Evolutionary conservation across 2,329 filamentous ascomycete genomes (phyloP).

Genomic region (Xylaria multiplex): DNA sequence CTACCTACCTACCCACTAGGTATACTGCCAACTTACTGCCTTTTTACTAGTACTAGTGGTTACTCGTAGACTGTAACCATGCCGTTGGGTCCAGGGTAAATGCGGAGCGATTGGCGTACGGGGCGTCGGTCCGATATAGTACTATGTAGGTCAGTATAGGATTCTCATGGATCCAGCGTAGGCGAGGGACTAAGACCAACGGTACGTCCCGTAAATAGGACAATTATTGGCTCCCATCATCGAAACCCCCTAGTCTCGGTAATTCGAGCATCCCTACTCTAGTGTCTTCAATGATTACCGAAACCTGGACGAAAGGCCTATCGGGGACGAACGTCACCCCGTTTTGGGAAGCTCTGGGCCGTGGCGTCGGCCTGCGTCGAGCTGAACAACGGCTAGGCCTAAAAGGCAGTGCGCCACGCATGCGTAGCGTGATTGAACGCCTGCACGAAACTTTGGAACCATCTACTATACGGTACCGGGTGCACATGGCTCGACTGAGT

Average conservation of each 20-base stretch:
- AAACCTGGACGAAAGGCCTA: slow-evolving; percentile 19
- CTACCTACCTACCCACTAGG: too few relatives aligned
- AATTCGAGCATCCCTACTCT: slow-evolving; percentile 20
- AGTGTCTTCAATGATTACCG: slow-evolving; percentile 19
- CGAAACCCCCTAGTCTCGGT: slow-evolving; percentile 20
- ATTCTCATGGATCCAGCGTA: neutral
- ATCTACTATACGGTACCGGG: neutral
- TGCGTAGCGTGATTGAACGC: slow-evolving; percentile 18
- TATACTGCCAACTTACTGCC: too few relatives aligned
- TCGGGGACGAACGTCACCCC: slow-evolving; percentile 22
- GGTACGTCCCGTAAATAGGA: slow-evolving; percentile 27
- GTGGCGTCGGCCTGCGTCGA: slow-evolving; percentile 26
- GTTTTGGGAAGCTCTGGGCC: slow-evolving; percentile 29
- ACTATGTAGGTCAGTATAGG: neutral
- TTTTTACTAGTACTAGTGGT: too few relatives aligned
- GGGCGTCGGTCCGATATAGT: neutral
- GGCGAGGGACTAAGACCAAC: neutral
- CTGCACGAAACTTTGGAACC: neutral
- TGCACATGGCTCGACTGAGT: neutral
- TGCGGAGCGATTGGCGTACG: too few relatives aligned
- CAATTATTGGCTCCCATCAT: slow-evolving; percentile 21
- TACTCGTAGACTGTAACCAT: too few relatives aligned
- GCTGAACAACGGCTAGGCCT: slow-evolving; percentile 32
- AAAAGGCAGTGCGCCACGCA: slow-evolving; percentile 20
- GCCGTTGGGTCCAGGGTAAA: too few relatives aligned